Percentiles rank a stretch among this genome's conserved stretches.
phyloP scores from a whole-genome alignment of 495 filamentous ascomycete genomes.

The Diplogelasinospora grovesii region DNA sequence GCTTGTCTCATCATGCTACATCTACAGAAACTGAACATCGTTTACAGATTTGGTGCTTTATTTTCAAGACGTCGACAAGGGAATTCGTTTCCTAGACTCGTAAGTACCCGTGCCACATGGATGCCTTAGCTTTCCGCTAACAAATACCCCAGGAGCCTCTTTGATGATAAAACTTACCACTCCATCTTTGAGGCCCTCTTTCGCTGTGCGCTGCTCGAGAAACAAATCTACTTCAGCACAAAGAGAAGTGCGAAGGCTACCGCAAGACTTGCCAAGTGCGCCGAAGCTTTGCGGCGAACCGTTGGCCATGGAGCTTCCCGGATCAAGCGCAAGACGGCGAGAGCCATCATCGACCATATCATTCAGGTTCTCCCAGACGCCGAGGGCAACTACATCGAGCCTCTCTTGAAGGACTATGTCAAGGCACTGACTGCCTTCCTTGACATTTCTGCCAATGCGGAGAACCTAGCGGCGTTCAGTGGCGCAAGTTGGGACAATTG shows the following conservation, averaged over 20 bases:
- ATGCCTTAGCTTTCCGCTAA: slow-evolving; percentile 7
- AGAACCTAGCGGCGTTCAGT: slow-evolving; percentile 53
- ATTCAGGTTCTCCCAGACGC: slow-evolving; percentile 60
- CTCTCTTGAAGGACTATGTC: slow-evolving; percentile 70
- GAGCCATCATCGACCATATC: slow-evolving; percentile 73
- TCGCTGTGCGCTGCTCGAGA: slow-evolving; percentile 57
- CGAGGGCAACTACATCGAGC: slow-evolving; percentile 59
- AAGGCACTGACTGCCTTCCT: slow-evolving; percentile 66
- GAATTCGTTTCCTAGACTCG: slow-evolving; percentile 14
- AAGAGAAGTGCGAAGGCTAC: slow-evolving; percentile 45
- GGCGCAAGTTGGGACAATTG: slow-evolving; percentile 60
- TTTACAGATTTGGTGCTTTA: slow-evolving; percentile 37
- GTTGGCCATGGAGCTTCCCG: slow-evolving; percentile 61
- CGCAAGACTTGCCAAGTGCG: slow-evolving; percentile 60
- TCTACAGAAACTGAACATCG: slow-evolving; percentile 45
- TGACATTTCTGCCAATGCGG: slow-evolving; percentile 66
- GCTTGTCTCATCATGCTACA: no score
- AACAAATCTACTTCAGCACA: slow-evolving; percentile 50
- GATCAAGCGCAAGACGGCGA: slow-evolving; percentile 68
- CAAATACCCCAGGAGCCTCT: slow-evolving; percentile 14
- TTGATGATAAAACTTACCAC: slow-evolving; percentile 71
- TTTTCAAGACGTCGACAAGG: slow-evolving; percentile 18
- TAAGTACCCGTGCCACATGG: not conserved
- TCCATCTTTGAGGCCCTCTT: slow-evolving; percentile 79
- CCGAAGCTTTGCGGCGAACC: slow-evolving; percentile 62